Percentiles rank a stretch among this genome's conserved stretches.
Evolutionary conservation across 192 early-diverging fungal genomes (phyloP).

Genomic region (Thamnidium elegans): DNA sequence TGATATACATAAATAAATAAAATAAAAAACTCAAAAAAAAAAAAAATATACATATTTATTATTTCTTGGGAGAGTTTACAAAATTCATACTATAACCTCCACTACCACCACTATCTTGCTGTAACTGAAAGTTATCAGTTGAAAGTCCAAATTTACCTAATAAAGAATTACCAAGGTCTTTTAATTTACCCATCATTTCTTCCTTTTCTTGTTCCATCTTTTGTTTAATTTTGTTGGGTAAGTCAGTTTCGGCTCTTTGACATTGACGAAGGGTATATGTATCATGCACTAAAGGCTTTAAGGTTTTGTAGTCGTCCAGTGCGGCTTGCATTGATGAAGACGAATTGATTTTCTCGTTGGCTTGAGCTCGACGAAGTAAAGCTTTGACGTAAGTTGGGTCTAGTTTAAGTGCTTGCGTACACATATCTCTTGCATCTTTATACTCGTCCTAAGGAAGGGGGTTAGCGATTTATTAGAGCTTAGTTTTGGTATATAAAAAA

Average conservation of each 20-base stretch:
- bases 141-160: conserved; percentile 76
- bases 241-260: conserved; percentile 20
- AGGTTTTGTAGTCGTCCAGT: conserved; percentile 39
- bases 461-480: too few species aligned
- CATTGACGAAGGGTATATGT: conserved; percentile 21
- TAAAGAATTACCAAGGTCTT: conserved; percentile 67
- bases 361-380: conserved; percentile 56
- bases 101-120: conserved; percentile 45
- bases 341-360: conserved; percentile 50
- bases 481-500: not conserved
- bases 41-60: not conserved
- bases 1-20: not conserved
- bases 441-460: conserved; percentile 27
- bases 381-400: conserved; percentile 59
- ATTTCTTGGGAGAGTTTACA: conserved; percentile 45
- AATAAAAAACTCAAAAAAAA: conserved; percentile 1
- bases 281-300: conserved; percentile 15
- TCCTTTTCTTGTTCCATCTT: conserved; percentile 61
- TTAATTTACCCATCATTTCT: conserved; percentile 72
- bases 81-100: conserved; percentile 64
- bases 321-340: conserved; percentile 45
- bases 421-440: conserved; percentile 39
- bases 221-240: conserved; percentile 48
- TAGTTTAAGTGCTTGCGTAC: conserved; percentile 48
- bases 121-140: conserved; percentile 67